phyloP scores from a whole-genome alignment of 352 stramenopile genomes.

The Blastocystis sp. region DNA sequence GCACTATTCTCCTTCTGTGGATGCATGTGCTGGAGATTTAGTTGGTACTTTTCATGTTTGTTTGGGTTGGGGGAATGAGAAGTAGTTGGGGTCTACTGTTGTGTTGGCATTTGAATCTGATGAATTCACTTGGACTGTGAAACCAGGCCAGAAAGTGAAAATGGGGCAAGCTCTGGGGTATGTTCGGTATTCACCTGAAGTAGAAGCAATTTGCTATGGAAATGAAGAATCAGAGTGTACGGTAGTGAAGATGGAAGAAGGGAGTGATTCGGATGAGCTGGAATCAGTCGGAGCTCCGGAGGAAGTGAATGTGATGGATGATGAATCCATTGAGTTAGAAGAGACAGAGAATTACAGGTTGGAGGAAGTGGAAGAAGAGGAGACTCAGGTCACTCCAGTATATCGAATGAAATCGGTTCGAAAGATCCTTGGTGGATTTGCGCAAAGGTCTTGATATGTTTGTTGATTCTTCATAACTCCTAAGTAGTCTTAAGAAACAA shows the following conservation, averaged over 20 bases:
- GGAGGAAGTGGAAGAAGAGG: neutral
- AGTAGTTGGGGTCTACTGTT: conserved; percentile 43
- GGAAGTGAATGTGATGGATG: neutral
- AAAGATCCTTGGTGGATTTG: neutral
- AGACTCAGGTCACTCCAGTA: neutral
- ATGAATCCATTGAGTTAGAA: neutral
- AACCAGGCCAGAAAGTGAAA: conserved; percentile 51
- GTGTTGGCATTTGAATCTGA: conserved; percentile 47
- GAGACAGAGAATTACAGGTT: neutral
- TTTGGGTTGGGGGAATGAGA: no score
- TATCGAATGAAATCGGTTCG: neutral
- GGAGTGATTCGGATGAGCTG: no score
- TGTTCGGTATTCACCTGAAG: conserved; percentile 71
- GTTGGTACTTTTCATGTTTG: neutral
- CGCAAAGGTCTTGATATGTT: neutral
- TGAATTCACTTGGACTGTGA: conserved; percentile 44
- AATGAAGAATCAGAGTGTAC: neutral
- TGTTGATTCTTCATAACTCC: neutral
- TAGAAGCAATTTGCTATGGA: neutral
- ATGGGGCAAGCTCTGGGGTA: conserved; percentile 65
- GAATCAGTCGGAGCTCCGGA: neutral
- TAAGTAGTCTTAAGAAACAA: no score
- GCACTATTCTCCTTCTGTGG: neutral
- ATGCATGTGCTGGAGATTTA: neutral
- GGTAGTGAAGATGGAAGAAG: neutral